phyloP scores from a whole-genome alignment of 106 monocot genomes.

The Dioscorea zingiberensis region DNA sequence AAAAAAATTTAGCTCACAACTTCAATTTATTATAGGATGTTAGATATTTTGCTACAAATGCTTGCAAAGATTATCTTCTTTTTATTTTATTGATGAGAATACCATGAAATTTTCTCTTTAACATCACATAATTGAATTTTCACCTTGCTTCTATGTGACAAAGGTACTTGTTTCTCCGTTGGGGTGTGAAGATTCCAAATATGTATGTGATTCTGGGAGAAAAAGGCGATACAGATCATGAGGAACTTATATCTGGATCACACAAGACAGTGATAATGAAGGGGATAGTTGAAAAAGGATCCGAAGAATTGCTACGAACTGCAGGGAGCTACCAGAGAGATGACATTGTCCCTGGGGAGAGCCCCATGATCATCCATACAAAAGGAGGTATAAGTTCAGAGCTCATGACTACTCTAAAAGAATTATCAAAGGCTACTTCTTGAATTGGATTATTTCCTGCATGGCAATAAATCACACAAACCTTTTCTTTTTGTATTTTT shows the following conservation, averaged over 20 bases:
- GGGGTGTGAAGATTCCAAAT: constrained; percentile 76
- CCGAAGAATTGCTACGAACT: constrained; percentile 65
- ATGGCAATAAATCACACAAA: too few relatives aligned
- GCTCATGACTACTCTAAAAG: constrained; percentile 69
- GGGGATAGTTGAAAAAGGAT: constrained; percentile 66
- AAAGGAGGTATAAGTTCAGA: constrained; percentile 38
- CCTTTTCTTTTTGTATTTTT: too few relatives aligned
- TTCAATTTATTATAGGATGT: too few relatives aligned
- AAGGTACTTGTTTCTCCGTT: constrained; percentile 85
- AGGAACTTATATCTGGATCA: constrained; percentile 76
- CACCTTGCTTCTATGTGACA: background rate
- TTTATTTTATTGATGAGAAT: too few relatives aligned
- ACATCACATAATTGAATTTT: background rate
- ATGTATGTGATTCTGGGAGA: constrained; percentile 90
- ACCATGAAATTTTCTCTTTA: too few relatives aligned
- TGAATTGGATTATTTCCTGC: too few relatives aligned
- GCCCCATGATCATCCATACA: constrained; percentile 52
- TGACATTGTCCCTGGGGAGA: constrained; percentile 74
- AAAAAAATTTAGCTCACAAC: too few relatives aligned
- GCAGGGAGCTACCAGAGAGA: constrained; percentile 80
- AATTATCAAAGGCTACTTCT: constrained; percentile 46
- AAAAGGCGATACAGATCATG: constrained; percentile 83
- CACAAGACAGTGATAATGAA: constrained; percentile 89
- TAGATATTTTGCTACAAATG: too few relatives aligned
- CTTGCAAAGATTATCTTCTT: too few relatives aligned